These are phyloP conservation scores for Cymbopogon citratus DNA, from an alignment of 176 grass and related monocot genomes.

Conservation along the genomic window DNA sequence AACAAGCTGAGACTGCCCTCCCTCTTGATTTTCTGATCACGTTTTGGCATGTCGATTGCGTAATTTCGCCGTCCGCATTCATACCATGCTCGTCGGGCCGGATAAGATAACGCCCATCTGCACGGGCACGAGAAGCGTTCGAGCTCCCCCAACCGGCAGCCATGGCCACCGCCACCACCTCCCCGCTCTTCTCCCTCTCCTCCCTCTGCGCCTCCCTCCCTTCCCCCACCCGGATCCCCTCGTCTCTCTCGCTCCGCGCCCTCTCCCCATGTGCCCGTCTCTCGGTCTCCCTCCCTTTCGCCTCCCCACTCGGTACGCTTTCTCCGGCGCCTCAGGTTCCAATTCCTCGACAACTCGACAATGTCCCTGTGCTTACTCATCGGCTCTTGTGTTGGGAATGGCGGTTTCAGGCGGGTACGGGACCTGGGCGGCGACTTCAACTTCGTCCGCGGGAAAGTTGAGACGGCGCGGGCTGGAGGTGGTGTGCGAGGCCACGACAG, in stretches of 20 bases:
- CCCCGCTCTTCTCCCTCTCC: conserved; percentile 41
- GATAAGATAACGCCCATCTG: conserved; percentile 37
- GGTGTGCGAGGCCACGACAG: conserved; percentile 54
- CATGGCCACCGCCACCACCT: conserved; percentile 37
- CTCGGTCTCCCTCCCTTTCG: conserved; percentile 5
- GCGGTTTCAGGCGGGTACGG: conserved; percentile 19
- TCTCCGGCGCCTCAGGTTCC: background rate
- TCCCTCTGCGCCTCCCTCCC: conserved; percentile 37
- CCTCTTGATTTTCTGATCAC: too few relatives aligned
- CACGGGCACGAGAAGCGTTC: background rate
- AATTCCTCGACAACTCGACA: background rate
- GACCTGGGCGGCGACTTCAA: background rate
- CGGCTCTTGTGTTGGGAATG: background rate
- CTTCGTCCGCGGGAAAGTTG: conserved; percentile 7
- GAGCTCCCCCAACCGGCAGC: background rate
- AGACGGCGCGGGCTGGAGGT: conserved; percentile 37
- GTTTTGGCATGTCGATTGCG: too few relatives aligned
- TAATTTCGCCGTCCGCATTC: too few relatives aligned
- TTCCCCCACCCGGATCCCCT: background rate
- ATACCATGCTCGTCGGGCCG: background rate
- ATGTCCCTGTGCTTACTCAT: background rate
- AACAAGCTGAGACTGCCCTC: too few relatives aligned
- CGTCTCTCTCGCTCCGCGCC: conserved; percentile 29
- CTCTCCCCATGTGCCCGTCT: conserved; percentile 9
- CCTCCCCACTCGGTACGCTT: conserved; percentile 35